Percentiles rank a stretch among this genome's conserved stretches.
phyloP scores from a whole-genome alignment of 2,329 filamentous ascomycete species.

The Pleurostoma richardsiae region DNA sequence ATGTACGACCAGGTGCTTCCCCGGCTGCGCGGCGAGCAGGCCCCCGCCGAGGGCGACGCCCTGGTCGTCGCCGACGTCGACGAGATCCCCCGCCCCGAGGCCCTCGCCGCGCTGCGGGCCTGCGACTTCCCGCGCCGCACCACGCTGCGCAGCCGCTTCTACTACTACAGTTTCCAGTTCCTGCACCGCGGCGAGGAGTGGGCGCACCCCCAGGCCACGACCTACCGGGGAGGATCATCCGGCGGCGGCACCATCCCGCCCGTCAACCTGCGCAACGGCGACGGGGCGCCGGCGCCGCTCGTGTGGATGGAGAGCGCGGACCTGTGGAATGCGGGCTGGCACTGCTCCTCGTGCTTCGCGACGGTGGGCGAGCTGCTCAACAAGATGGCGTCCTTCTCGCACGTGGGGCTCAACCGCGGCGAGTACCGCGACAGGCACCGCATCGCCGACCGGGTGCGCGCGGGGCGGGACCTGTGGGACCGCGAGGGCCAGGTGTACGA shows the following conservation, averaged over 20 bases:
- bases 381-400: slow-evolving; percentile 54
- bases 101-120: slow-evolving; percentile 40
- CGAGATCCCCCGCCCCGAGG: slow-evolving; percentile 50
- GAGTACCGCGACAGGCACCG: slow-evolving; percentile 38
- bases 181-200: slow-evolving; percentile 40
- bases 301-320: slow-evolving; percentile 36
- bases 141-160: slow-evolving; percentile 46
- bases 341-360: slow-evolving; percentile 57
- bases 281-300: slow-evolving; percentile 31
- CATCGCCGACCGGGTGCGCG: slow-evolving; percentile 45
- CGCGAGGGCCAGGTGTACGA: slow-evolving; percentile 40
- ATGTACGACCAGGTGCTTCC: slow-evolving; percentile 54
- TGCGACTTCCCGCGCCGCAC: slow-evolving; percentile 48
- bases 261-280: slow-evolving; percentile 44
- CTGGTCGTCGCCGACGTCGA: slow-evolving; percentile 57
- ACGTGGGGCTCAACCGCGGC: slow-evolving; percentile 45
- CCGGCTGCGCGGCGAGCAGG: slow-evolving; percentile 30
- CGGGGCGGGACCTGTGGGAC: slow-evolving; percentile 51
- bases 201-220: slow-evolving; percentile 56
- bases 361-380: slow-evolving; percentile 49
- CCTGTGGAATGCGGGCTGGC: slow-evolving; percentile 50
- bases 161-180: slow-evolving; percentile 55
- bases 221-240: slow-evolving; percentile 32
- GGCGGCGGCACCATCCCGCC: slow-evolving; percentile 43
- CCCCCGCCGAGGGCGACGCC: slow-evolving; percentile 45